A percentile compares a stretch with the other conserved stretches of the same genome.
phyloP scores from a whole-genome alignment of 306 rosid species.

The Corylus americana region DNA sequence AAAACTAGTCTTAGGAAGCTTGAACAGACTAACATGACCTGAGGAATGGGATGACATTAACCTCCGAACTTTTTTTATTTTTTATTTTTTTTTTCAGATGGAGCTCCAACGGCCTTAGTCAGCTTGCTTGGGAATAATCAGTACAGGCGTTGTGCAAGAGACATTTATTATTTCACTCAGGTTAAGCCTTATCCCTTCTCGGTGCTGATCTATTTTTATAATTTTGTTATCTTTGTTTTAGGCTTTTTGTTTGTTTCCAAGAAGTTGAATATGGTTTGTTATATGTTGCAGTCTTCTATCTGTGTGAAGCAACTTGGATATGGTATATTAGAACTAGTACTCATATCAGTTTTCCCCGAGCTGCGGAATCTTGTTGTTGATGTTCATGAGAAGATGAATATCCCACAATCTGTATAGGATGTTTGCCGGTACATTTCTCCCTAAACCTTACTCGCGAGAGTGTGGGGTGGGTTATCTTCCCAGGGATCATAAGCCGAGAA shows the following conservation, averaged over 20 bases:
- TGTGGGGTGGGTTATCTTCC: slow-evolving; percentile 26
- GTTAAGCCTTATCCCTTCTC: slow-evolving; percentile 41
- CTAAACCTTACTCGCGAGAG: slow-evolving; percentile 15
- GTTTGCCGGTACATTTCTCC: neutral
- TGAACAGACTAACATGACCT: neutral
- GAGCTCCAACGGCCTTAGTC: slow-evolving; percentile 89
- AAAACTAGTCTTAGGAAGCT: slow-evolving; percentile 2
- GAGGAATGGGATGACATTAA: neutral
- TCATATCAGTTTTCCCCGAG: slow-evolving; percentile 86
- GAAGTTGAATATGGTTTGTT: neutral
- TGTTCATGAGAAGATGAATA: slow-evolving; percentile 49
- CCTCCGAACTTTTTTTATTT: neutral
- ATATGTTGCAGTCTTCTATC: slow-evolving; percentile 57
- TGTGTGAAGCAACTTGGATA: slow-evolving; percentile 90
- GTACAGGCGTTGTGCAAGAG: slow-evolving; percentile 89
- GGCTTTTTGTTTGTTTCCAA: neutral
- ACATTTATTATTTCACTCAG: slow-evolving; percentile 91
- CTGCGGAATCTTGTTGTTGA: slow-evolving; percentile 58
- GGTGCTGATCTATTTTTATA: neutral
- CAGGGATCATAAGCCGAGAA: slow-evolving; percentile 24
- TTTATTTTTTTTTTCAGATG: slow-evolving; percentile 51
- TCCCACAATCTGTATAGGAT: slow-evolving; percentile 52
- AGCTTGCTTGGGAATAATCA: slow-evolving; percentile 84
- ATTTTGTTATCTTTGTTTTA: neutral
- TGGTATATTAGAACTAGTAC: slow-evolving; percentile 69